These are phyloP conservation scores for Cryphonectria naterciae DNA, from an alignment of 2,329 filamentous ascomycete genomes.

Conservation along the genomic window DNA sequence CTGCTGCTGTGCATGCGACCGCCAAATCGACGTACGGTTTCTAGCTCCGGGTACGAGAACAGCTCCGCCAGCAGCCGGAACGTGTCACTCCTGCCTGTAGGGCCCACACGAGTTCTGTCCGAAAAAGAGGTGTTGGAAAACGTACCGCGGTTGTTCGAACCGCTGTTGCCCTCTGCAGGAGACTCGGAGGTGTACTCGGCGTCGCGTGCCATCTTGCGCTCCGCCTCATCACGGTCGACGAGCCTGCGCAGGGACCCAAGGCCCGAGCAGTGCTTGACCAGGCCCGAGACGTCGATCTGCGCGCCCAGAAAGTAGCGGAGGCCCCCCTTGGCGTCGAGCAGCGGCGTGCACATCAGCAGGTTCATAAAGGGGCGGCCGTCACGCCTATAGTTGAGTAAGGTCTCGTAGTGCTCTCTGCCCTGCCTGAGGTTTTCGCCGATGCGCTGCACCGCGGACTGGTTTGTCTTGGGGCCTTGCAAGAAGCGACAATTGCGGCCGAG, in stretches of 20 bases:
- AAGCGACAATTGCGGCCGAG: constrained; percentile 80
- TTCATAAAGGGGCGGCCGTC: constrained; percentile 81
- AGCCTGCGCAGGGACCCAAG: constrained; percentile 64
- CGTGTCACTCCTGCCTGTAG: constrained; percentile 53
- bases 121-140: background rate
- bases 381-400: constrained; percentile 77
- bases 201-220: constrained; percentile 25
- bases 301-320: constrained; percentile 73
- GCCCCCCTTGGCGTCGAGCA: constrained; percentile 68
- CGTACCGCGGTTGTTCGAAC: background rate
- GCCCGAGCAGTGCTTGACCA: constrained; percentile 68
- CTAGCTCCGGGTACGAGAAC: constrained; percentile 69
- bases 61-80: constrained; percentile 71
- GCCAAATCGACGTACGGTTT: constrained; percentile 64
- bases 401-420: constrained; percentile 73
- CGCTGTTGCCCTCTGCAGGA: background rate
- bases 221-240: constrained; percentile 41
- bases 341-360: constrained; percentile 72
- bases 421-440: constrained; percentile 63
- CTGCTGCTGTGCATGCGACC: constrained; percentile 60
- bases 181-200: too few species aligned
- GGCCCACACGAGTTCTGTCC: background rate
- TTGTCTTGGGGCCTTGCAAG: constrained; percentile 75
- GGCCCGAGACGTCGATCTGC: constrained; percentile 71
- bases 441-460: constrained; percentile 62